A percentile compares a stretch with the other conserved stretches of the same genome.
Evolutionary conservation across 148 eudicot species (phyloP).

Genomic region (Linanthus parryae): DNA sequence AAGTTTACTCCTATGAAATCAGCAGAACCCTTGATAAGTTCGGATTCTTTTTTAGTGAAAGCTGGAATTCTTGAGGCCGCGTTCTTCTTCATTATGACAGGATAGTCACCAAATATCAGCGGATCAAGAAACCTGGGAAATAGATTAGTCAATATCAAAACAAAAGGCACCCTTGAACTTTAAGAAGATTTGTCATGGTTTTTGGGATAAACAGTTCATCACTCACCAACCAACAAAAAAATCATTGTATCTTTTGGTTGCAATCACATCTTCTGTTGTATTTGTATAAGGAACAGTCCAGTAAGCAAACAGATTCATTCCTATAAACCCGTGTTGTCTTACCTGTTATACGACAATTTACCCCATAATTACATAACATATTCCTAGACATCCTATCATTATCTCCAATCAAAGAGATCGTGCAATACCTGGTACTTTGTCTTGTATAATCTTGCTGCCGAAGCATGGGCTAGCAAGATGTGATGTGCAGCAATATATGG

Average conservation of each 20-base stretch:
- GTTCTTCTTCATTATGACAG: slow-evolving; percentile 1
- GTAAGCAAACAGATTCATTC: slow-evolving; percentile 15
- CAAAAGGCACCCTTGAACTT: background rate
- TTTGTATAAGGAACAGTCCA: slow-evolving; percentile 12
- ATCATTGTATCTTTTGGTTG: slow-evolving; percentile 15
- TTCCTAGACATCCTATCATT: too few species aligned
- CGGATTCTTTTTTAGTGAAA: slow-evolving; percentile 7
- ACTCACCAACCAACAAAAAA: slow-evolving; percentile 23
- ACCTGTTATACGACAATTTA: slow-evolving; percentile 5
- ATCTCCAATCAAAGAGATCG: too few species aligned
- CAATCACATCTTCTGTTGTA: slow-evolving; percentile 11
- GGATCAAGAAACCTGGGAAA: slow-evolving; percentile 5
- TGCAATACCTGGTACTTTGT: background rate
- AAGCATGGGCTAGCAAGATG: slow-evolving; percentile 1
- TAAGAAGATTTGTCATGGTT: background rate
- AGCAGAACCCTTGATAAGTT: slow-evolving; percentile 2
- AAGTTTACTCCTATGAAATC: slow-evolving; percentile 6
- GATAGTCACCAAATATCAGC: slow-evolving; percentile 4
- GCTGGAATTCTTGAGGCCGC: background rate
- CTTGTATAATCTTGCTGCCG: background rate
- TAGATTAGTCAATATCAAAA: background rate
- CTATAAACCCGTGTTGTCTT: slow-evolving; percentile 17
- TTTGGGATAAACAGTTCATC: too few species aligned
- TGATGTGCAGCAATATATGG: slow-evolving; percentile 1
- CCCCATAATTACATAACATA: too few species aligned